A percentile compares a stretch with the other conserved stretches of the same genome.
phyloP scores from a whole-genome alignment of 805 yeast genomes.

The Hanseniaspora vineae region DNA sequence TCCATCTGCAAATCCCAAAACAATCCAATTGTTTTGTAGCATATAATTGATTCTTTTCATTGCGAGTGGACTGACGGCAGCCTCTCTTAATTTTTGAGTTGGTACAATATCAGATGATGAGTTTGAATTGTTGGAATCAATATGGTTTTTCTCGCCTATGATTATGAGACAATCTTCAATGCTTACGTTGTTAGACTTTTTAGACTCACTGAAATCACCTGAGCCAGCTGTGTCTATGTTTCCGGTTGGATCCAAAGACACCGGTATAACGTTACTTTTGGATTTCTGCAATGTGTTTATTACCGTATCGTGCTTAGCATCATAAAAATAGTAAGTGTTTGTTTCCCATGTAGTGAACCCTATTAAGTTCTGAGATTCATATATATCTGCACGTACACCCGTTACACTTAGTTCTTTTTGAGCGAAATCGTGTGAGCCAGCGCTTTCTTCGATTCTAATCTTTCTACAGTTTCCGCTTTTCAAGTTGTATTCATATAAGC shows the following conservation, averaged over 20 bases:
- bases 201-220: not conserved
- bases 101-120: not conserved
- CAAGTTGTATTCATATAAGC: not conserved
- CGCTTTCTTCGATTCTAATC: too few species aligned
- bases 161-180: not conserved
- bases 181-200: not conserved
- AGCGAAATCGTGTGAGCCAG: not conserved
- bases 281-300: not conserved
- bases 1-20: constrained; percentile 23
- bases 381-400: not conserved
- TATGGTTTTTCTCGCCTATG: too few species aligned
- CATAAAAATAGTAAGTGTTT: not conserved
- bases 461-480: not conserved
- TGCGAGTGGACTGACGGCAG: not conserved
- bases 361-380: not conserved
- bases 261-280: not conserved
- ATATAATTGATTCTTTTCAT: constrained; percentile 3
- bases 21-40: constrained; percentile 14
- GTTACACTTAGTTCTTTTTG: not conserved
- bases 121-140: not conserved
- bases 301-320: not conserved
- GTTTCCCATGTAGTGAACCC: constrained; percentile 1
- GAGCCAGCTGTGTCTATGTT: not conserved
- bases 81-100: not conserved
- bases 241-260: not conserved